Evolutionary conservation across 1,139 yeast species (phyloP).

Genomic region (Yamadazyma atmosphaerica): DNA sequence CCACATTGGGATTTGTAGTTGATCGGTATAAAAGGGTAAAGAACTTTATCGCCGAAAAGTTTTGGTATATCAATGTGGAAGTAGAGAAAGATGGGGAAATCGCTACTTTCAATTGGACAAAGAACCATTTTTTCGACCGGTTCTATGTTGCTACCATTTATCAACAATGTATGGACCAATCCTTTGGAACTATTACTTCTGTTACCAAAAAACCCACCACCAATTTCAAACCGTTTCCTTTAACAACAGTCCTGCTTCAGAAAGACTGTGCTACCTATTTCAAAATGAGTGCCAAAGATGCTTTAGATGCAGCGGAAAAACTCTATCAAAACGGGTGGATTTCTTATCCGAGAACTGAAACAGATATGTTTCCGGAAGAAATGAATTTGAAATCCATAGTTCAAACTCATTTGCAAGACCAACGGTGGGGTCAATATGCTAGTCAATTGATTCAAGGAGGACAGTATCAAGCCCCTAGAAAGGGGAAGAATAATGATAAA

Average conservation of each 20-base stretch:
- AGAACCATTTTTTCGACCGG: conserved; percentile 73
- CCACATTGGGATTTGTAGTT: conserved; percentile 96
- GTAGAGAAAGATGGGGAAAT: conserved; percentile 38
- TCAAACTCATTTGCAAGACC: conserved; percentile 54
- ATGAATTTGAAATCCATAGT: conserved; percentile 70
- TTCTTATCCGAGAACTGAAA: conserved; percentile 97
- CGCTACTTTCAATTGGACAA: conserved; percentile 58
- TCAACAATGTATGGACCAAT: conserved; percentile 56
- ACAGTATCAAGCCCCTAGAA: conserved; percentile 61
- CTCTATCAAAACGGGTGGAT: conserved; percentile 83
- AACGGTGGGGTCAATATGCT: conserved; percentile 53
- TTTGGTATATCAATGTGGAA: conserved; percentile 70
- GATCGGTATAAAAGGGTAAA: conserved; percentile 81
- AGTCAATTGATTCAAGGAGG: conserved; percentile 23
- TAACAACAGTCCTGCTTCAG: conserved; percentile 95
- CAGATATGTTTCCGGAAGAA: conserved; percentile 76
- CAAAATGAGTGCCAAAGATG: conserved; percentile 77
- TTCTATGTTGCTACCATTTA: conserved; percentile 61
- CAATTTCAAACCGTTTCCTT: conserved; percentile 81
- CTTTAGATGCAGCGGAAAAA: conserved; percentile 83
- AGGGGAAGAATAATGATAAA: conserved; percentile 83
- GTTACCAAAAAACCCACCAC: conserved; percentile 65
- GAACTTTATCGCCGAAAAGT: conserved; percentile 70
- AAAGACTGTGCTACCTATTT: conserved; percentile 77
- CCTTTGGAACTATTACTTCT: conserved; percentile 51